Evolutionary conservation across 1,284 basidiomycete species (phyloP), one percentile per base, ranked within the genome.

Genomic region (Sporisorium iseilematis-ciliati): DNA sequence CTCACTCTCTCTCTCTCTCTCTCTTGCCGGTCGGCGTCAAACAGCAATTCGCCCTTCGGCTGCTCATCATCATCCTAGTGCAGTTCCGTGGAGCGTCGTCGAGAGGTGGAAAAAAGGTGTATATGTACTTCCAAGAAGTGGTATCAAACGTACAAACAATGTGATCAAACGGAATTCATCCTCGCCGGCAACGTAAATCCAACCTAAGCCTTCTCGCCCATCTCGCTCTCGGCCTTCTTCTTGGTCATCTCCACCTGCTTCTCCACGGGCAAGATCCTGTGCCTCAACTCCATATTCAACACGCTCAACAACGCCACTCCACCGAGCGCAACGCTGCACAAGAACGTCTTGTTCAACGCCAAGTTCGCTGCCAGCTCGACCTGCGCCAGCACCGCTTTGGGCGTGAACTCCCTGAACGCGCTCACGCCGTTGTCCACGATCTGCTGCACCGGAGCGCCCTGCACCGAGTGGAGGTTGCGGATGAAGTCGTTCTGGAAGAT

Each of bases 401-500:
- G 62, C 8, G 72, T 75, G 50, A 69, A 63, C 2, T 18, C 64
- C 5, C 76, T 52, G 46, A 75, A 78, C 5, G 76, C 71, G 29
- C 60, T 61, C 2, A 78, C 61, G 7, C 76, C 73, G 25, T 78
- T 53, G 7, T 53, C n/a, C 26, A 78, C n/a, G 21, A 78, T 72
- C 25, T 52, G 14, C 3, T 60, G 49, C 5, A 65, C 38, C 26
- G 71, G 46, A 3, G 62, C 68, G n/a, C 59, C 63, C 20, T 68
- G 68, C 7, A 78, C 59, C 3, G 54, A 7, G 14, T 26, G 18
- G 12, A 78, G 54, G 29, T 76, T 46, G 29, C 63, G 21, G 40
- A 68, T 31, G 40, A 76, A 78, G 43, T 75, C 67, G 71, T 78
- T 78, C 35, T 76, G 73, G 57, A 78, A 78, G 50, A 78, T 62